Evolutionary conservation across 305 asterid species (phyloP).

Genomic region (Solanum hybrid): DNA sequence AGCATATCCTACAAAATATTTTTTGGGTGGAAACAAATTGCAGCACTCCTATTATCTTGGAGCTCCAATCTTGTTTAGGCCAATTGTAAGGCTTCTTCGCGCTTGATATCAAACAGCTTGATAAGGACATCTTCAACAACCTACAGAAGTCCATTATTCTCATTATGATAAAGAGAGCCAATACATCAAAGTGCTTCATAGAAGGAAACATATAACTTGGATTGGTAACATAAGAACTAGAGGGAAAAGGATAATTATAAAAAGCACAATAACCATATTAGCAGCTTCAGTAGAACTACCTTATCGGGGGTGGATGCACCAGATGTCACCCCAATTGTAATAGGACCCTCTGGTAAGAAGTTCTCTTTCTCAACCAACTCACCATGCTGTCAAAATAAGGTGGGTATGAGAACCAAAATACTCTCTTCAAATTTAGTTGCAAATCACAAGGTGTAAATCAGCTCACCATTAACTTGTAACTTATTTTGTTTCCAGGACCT

Average conservation of each 20-base stretch:
- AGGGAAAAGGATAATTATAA: background rate
- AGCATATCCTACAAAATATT: background rate
- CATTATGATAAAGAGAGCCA: background rate
- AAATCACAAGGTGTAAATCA: background rate
- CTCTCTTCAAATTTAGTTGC: background rate
- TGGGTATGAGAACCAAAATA: background rate
- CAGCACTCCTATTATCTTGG: background rate
- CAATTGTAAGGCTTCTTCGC: conserved; percentile 57
- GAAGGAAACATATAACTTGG: background rate
- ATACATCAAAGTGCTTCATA: background rate
- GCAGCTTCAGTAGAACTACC: conserved; percentile 33
- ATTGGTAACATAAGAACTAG: background rate
- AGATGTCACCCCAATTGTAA: conserved; percentile 84
- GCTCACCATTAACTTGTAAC: conserved; percentile 75
- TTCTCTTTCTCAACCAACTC: conserved; percentile 92
- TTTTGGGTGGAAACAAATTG: background rate
- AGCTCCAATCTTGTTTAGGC: conserved; percentile 27
- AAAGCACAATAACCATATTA: background rate
- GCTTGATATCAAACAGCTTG: conserved; percentile 68
- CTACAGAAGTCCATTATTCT: background rate
- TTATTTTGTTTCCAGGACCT: conserved; percentile 88
- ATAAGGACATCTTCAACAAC: conserved; percentile 67
- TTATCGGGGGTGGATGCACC: conserved; percentile 99
- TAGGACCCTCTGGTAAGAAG: conserved; percentile 81
- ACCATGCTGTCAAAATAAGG: conserved; percentile 54